Evolutionary conservation across 2,329 filamentous ascomycete species (phyloP).

Genomic region (Alternaria conjuncta): DNA sequence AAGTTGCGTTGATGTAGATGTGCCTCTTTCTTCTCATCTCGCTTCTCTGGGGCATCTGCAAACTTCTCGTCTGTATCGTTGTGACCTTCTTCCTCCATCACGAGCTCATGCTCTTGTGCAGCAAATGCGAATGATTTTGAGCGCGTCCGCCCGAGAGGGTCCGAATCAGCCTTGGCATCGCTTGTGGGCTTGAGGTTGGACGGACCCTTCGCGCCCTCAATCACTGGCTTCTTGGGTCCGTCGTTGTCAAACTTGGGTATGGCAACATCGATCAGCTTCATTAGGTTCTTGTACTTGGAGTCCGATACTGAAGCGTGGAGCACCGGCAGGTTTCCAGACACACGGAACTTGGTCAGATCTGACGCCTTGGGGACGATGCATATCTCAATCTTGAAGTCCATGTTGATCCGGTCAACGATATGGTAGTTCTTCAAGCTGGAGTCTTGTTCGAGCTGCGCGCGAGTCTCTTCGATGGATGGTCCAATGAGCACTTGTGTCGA

Average conservation of each 20-base stretch:
- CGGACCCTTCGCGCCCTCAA: slow-evolving; percentile 42
- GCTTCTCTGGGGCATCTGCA: slow-evolving; percentile 71
- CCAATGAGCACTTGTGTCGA: slow-evolving; percentile 96
- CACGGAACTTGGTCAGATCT: slow-evolving; percentile 87
- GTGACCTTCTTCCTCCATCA: slow-evolving; percentile 75
- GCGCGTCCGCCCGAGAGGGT: slow-evolving; percentile 58
- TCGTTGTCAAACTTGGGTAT: slow-evolving; percentile 79
- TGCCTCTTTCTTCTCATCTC: slow-evolving; percentile 41
- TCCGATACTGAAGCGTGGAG: slow-evolving; percentile 93
- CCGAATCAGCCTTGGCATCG: slow-evolving; percentile 36
- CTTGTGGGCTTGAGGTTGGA: slow-evolving; percentile 47
- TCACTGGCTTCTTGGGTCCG: slow-evolving; percentile 44
- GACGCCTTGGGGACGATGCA: slow-evolving; percentile 97
- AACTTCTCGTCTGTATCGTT: slow-evolving; percentile 69
- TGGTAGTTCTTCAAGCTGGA: slow-evolving; percentile 77
- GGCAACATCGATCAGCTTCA: slow-evolving; percentile 94
- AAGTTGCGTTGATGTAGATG: slow-evolving; percentile 89
- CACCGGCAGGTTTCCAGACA: slow-evolving; percentile 90
- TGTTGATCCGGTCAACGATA: slow-evolving; percentile 94
- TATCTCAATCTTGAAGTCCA: slow-evolving; percentile 94
- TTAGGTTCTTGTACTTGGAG: slow-evolving; percentile 93
- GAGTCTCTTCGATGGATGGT: slow-evolving; percentile 88
- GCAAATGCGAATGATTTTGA: slow-evolving; percentile 78
- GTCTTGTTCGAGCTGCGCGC: slow-evolving; percentile 74
- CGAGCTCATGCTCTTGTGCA: slow-evolving; percentile 74